Base-by-base conservation (phyloP, 257 asterid genomes). In the Solanum pennellii region DNA sequence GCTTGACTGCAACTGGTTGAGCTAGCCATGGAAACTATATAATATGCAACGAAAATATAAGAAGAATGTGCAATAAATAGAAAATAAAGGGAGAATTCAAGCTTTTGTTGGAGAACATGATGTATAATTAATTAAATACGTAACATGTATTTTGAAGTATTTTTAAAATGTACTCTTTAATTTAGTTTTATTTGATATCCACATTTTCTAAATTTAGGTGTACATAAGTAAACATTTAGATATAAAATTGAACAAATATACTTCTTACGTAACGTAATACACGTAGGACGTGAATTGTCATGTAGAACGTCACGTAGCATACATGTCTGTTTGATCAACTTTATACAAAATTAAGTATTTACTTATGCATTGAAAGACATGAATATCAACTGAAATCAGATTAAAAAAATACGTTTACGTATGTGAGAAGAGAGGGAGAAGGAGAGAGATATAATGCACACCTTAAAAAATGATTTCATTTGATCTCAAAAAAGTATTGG, bases 271-370 rank as follows among this genome's bases (percentile, higher is more conserved):
- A 1, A 3, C 12, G 4, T 56, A 56, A 56, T 20, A 20, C 25
- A 20, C 0, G 2, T 56, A 18, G 65, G 5, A 56, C 0, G 25
- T 0, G 25, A 20, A 7, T 56, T 56, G 25, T 56, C 12, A 56
- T 56, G 65, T 56, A 56, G 0, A 18, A 56, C 1, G 0, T 0
- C 0, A 3, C 65, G 5, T 18, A 56, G 5, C 65, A 3, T 1
- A 18, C n/a, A 56, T 6, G 0, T 18, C 5, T 18, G 2, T 56
- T 18, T 18, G 2, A 0, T 56, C 1, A 7, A 20, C 65, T 56
- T 3, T 56, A 56, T 56, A 56, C 65, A 56, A 20, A 0, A 1
- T 7, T 56, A 56, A 56, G 0, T 56, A 4, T 56, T 56, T 56
- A 56, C 0, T 20, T 56, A 5, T 20, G 2, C 25, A 20, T 3